Conservation (phyloP, 768 basidiomycete species). For the Phaeolepiota aurea region DNA sequence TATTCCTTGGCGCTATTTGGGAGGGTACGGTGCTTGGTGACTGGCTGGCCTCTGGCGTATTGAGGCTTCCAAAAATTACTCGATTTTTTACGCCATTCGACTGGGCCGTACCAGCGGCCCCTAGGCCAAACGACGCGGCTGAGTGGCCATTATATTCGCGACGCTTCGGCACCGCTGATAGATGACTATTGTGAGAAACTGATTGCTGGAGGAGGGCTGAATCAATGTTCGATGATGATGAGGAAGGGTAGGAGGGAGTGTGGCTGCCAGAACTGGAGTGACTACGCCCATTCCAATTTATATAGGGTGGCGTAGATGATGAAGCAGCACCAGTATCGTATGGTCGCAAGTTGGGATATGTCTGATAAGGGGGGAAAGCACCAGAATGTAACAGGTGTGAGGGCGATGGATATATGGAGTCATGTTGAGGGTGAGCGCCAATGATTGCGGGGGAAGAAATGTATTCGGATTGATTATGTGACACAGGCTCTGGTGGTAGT, state of each 20-base stretch:
- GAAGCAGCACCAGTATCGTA: background rate
- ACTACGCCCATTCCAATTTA: slow-evolving; percentile 25
- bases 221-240: slow-evolving; percentile 9
- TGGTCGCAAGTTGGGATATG: background rate
- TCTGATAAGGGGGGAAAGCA: background rate
- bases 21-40: slow-evolving; percentile 14
- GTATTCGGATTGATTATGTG: no score
- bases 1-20: slow-evolving; percentile 1
- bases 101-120: no score
- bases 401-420: no score
- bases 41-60: slow-evolving; percentile 16
- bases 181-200: no score
- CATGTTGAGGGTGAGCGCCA: background rate
- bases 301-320: slow-evolving; percentile 20
- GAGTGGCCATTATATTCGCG: no score
- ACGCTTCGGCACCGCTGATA: no score
- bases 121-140: no score
- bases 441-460: no score
- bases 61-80: slow-evolving; percentile 49
- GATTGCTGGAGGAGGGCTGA: slow-evolving; percentile 7
- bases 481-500: no score
- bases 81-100: slow-evolving; percentile 17
- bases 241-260: slow-evolving; percentile 14
- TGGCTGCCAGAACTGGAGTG: slow-evolving; percentile 16
- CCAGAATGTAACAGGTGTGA: background rate